These are phyloP conservation scores for Trichosporon ovoides DNA, from an alignment of 1,284 basidiomycete genomes.

Conservation along the genomic window DNA sequence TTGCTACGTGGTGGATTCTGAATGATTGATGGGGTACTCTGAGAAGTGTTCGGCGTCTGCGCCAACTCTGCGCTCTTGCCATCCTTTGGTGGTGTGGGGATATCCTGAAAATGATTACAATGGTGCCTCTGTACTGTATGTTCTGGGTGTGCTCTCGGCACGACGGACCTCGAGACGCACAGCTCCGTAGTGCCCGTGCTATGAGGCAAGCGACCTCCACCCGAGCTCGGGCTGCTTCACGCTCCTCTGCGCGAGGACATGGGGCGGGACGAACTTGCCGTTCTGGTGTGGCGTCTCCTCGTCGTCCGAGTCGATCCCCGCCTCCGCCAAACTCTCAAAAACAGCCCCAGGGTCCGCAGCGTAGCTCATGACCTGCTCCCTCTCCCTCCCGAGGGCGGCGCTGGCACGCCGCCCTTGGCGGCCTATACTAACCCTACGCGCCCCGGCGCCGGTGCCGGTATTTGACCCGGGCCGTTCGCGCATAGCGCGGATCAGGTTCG, in stretches of 20 bases:
- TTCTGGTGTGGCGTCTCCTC: slow-evolving; percentile 17
- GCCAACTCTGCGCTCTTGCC: too few relatives aligned
- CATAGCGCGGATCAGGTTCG: slow-evolving; percentile 40
- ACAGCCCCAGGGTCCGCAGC: slow-evolving; percentile 39
- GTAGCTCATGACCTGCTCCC: slow-evolving; percentile 31
- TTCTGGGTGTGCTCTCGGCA: too few relatives aligned
- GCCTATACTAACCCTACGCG: slow-evolving; percentile 5
- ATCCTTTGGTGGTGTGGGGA: too few relatives aligned
- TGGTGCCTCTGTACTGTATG: too few relatives aligned
- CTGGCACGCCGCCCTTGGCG: slow-evolving; percentile 11
- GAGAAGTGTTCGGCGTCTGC: too few relatives aligned
- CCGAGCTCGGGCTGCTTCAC: slow-evolving; percentile 28
- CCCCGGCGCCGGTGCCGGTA: background rate
- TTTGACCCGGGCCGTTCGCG: slow-evolving; percentile 20
- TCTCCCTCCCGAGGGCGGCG: slow-evolving; percentile 31
- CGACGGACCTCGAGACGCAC: too few relatives aligned
- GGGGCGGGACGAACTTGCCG: slow-evolving; percentile 40
- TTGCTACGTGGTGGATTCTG: too few relatives aligned
- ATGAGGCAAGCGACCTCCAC: slow-evolving; percentile 30
- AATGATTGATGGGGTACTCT: too few relatives aligned
- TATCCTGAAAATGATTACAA: too few relatives aligned
- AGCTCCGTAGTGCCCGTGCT: background rate
- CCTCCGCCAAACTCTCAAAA: slow-evolving; percentile 37
- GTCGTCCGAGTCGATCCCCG: slow-evolving; percentile 20
- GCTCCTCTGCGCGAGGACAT: slow-evolving; percentile 32